These are phyloP conservation scores for Aspergillus carlsbadensis DNA, from an alignment of 495 filamentous ascomycete species.

Conservation along the genomic window DNA sequence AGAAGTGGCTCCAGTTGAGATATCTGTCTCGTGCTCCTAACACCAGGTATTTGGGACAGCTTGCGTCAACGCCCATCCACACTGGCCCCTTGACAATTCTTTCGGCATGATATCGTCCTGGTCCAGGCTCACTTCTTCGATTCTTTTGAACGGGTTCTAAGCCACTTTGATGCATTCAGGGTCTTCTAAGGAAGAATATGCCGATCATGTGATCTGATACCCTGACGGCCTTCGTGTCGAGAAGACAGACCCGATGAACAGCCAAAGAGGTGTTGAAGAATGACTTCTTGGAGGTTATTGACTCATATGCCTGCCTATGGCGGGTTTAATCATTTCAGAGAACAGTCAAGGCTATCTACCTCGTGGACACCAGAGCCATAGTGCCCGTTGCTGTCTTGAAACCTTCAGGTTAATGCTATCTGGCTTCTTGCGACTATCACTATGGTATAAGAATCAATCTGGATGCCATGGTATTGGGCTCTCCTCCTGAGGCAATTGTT, in stretches of 20 bases:
- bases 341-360: neutral
- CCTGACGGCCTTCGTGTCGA: too few species aligned
- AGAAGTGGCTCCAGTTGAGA: constrained; percentile 11
- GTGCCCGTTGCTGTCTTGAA: neutral
- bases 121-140: too few species aligned
- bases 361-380: too few species aligned
- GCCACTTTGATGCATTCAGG: neutral
- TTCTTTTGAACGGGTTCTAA: neutral
- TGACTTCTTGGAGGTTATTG: too few species aligned
- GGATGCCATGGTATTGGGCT: too few species aligned
- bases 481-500: neutral
- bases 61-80: constrained; percentile 7
- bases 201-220: neutral
- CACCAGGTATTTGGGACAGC: neutral
- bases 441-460: too few species aligned
- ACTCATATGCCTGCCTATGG: too few species aligned
- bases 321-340: too few species aligned
- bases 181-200: too few species aligned
- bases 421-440: too few species aligned
- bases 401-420: neutral
- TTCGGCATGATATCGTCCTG: neutral
- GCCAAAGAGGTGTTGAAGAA: too few species aligned
- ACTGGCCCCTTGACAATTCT: neutral
- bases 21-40: constrained; percentile 11
- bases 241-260: too few species aligned